phyloP scores from a whole-genome alignment of 2,329 filamentous ascomycete species.

The Ophiostoma pallidulum region DNA sequence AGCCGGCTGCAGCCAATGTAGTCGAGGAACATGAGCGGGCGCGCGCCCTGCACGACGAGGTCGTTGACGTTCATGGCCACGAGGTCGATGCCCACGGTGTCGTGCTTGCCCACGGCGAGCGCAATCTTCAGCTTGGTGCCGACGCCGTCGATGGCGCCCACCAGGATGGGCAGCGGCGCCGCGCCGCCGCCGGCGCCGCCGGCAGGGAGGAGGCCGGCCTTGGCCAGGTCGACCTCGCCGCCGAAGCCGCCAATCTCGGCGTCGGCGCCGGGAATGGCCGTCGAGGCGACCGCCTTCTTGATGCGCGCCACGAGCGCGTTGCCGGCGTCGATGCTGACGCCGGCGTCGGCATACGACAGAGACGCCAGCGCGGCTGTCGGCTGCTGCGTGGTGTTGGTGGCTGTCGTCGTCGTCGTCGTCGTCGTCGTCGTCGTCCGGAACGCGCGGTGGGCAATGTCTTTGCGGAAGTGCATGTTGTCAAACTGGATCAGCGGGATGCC shows the following conservation, averaged over 20 bases:
- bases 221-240: slow-evolving; percentile 69
- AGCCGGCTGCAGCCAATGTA: slow-evolving; percentile 93
- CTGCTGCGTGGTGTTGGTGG: background rate
- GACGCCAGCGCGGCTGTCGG: slow-evolving; percentile 32
- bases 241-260: slow-evolving; percentile 94
- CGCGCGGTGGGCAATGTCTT: slow-evolving; percentile 78
- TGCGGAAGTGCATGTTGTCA: slow-evolving; percentile 82
- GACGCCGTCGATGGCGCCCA: slow-evolving; percentile 93
- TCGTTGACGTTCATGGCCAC: slow-evolving; percentile 99
- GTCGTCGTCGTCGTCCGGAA: slow-evolving; percentile 48
- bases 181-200: too few relatives aligned
- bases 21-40: slow-evolving; percentile 93
- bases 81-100: slow-evolving; percentile 91
- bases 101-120: slow-evolving; percentile 78
- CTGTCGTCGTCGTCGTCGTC: too few relatives aligned
- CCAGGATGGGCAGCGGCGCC: slow-evolving; percentile 75
- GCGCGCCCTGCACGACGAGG: slow-evolving; percentile 88
- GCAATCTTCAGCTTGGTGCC: slow-evolving; percentile 97
- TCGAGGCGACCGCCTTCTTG: slow-evolving; percentile 80
- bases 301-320: slow-evolving; percentile 90
- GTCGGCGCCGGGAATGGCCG: slow-evolving; percentile 75
- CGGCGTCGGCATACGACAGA: slow-evolving; percentile 86
- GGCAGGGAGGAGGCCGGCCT: slow-evolving; percentile 61
- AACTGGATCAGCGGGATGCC: slow-evolving; percentile 75
- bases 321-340: slow-evolving; percentile 88